A percentile compares a stretch with the other conserved stretches of the same genome.
Evolutionary conservation across 2,329 filamentous ascomycete genomes (phyloP).

Genomic region (Ascomycota sp.): DNA sequence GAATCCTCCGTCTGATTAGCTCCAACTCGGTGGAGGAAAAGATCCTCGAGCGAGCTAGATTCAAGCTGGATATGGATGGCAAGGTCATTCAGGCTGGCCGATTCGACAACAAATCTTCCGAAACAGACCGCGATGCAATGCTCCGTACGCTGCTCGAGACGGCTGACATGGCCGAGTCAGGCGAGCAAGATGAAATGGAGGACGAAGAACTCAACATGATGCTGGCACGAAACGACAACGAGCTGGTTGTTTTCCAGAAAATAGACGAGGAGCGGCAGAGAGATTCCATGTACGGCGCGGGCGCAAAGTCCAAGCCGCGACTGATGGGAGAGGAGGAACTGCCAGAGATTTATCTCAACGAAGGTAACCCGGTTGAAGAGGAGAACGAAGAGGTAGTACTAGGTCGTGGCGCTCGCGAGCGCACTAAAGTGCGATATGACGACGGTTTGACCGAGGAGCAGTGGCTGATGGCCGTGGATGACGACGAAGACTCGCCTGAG

Average conservation of each 20-base stretch:
- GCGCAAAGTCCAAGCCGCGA: constrained; percentile 45
- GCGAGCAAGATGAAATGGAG: constrained; percentile 90
- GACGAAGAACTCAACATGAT: constrained; percentile 93
- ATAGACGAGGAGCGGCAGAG: constrained; percentile 55
- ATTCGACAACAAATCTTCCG: constrained; percentile 97
- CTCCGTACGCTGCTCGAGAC: constrained; percentile 79
- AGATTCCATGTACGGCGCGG: constrained; percentile 48
- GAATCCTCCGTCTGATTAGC: constrained; percentile 84
- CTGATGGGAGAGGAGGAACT: constrained; percentile 73
- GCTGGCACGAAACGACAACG: constrained; percentile 67
- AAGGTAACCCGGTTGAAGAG: constrained; percentile 60
- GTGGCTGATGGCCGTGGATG: constrained; percentile 94
- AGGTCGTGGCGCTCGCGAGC: constrained; percentile 82
- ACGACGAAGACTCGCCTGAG: constrained; percentile 84
- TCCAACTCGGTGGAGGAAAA: constrained; percentile 97
- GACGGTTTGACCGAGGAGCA: constrained; percentile 96
- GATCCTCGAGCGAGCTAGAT: constrained; percentile 87
- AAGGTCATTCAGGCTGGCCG: constrained; percentile 98
- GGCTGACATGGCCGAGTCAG: constrained; percentile 42
- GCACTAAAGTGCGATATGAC: constrained; percentile 84
- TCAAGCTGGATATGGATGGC: constrained; percentile 97
- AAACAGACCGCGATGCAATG: constrained; percentile 94
- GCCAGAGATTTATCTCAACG: constrained; percentile 79
- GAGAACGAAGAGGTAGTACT: constrained; percentile 52
- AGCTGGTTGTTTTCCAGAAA: constrained; percentile 55